Evolutionary conservation across 1,139 yeast genomes (phyloP), one percentile per base, ranked within the genome.

Genomic region (Candida mesenterica): DNA sequence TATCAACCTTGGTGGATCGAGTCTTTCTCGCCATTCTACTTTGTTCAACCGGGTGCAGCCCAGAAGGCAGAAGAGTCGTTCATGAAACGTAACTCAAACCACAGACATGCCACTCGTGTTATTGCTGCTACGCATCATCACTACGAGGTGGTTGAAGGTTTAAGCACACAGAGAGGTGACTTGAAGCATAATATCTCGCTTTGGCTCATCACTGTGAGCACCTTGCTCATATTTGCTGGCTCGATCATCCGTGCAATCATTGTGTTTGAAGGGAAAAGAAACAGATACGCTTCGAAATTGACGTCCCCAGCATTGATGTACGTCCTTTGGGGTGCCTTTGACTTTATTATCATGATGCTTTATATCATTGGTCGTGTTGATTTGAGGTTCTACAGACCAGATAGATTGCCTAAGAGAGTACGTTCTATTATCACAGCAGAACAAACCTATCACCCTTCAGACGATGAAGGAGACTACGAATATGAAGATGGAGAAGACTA

Each of bases 1-100:
- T 77, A 77, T 53, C 92, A 83, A 57, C 87, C 94, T 25, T 80
- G 82, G 73, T 84, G 94, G 94, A 79, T 84, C 50, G 80, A 80
- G 52, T 72, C 79, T 2, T 80, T 82, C 48, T 53, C 62, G 13
- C 70, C 81, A 10, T 59, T 65, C 30, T 80, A 80, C 55, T 80
- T 68, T 55, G 79, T 77, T 15, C 65, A 65, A 45, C 68, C 65
- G 29, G 63, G 66, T 49, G 75, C 81, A 20, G 62, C 69, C 4
- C 59, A 54, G 31, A 58, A 59, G 28, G 83, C 82, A n/a, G 79
- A 68, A 46, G 65, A 61, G 24, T 52, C 77, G 0, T 78, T 79
- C 45, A 62, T 72, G 62, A 65, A 68, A 43, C 65, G 75, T 51
- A 68, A 67, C 46, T 68, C 62, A 43, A 68, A 68, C 46, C 75